Evolutionary conservation across 2,329 filamentous ascomycete species (phyloP), one percentile per base, ranked within the genome.

Genomic region (Fusarium nurragi): DNA sequence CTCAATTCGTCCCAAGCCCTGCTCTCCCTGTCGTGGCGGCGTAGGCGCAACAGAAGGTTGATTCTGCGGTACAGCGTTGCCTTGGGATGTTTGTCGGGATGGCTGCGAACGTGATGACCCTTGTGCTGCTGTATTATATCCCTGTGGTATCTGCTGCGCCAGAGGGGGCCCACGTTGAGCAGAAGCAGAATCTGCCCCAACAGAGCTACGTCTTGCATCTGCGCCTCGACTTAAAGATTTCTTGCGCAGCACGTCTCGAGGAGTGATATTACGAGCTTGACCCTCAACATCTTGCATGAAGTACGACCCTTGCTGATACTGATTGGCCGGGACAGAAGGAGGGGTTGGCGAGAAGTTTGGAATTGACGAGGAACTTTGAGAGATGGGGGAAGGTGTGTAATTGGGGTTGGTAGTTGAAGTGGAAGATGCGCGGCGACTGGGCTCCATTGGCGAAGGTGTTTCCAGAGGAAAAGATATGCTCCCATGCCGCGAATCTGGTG

Each of bases 361-460:
- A 26, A 55, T 56, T 3, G 63, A 66, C 7, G 50, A 47, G 4
- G 69, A 69, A 3, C 49, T 48, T n/a, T 68, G 54, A 6, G 71
- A 73, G 4, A 71, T 50, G 5, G 72, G 71, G 16, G 71, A 74
- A 7, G 72, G 64, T 10, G 70, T 53, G 14, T 59, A 69, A 40
- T 53, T 65, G 16, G 39, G 57, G 10, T 44, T 66, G 21, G 41
- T 44, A 26, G 21, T 53, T 9, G 66, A 75, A 16, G 69, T 73
- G 40, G 37, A 40, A 26, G 58, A 61, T 40, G 36, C 65, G 18
- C 64, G 67, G 7, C 70, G 66, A 26, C 56, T 66, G 12, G 52
- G 50, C 14, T 75, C 72, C 48, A 74, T 65, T 0, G 75, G 75
- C 0, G 75, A 76, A 2, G 73, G 75, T 1, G 71, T 75, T 39